phyloP scores from a whole-genome alignment of 2,329 filamentous ascomycete species.

The Alternaria sp. region DNA sequence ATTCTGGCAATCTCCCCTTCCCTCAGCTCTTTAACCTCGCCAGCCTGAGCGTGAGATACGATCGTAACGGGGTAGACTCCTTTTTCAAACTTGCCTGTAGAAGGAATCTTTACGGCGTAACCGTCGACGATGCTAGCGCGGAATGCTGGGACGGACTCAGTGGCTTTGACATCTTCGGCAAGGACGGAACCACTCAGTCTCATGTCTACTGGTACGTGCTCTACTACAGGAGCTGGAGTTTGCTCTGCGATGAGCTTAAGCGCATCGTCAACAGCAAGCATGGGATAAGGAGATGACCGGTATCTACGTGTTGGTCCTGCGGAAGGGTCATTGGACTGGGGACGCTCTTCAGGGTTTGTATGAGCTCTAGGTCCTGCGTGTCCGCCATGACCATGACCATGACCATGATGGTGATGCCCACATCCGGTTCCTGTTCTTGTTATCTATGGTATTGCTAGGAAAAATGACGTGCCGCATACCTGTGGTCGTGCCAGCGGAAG shows the following conservation, averaged over 20 bases:
- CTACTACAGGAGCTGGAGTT: conserved; percentile 69
- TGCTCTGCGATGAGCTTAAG: conserved; percentile 75
- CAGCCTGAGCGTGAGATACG: conserved; percentile 84
- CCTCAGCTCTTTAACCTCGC: conserved; percentile 70
- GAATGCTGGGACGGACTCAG: conserved; percentile 89
- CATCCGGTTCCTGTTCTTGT: conserved; percentile 32
- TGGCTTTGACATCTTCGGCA: conserved; percentile 81
- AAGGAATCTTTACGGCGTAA: conserved; percentile 69
- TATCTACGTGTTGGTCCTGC: conserved; percentile 73
- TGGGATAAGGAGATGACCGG: conserved; percentile 88
- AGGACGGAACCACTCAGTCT: conserved; percentile 79
- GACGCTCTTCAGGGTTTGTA: conserved; percentile 69
- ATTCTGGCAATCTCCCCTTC: conserved; percentile 85
- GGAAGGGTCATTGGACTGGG: conserved; percentile 66
- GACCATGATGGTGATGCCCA: conserved; percentile 52
- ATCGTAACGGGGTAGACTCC: conserved; percentile 87
- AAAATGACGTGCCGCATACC: conserved; percentile 17
- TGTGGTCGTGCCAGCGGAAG: conserved; percentile 25
- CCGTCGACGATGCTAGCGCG: conserved; percentile 96
- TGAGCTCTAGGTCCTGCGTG: conserved; percentile 70
- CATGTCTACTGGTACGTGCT: conserved; percentile 69
- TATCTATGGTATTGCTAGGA: background rate
- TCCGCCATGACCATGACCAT: conserved; percentile 63
- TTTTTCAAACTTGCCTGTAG: conserved; percentile 63
- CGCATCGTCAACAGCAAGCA: conserved; percentile 87